phyloP scores from a whole-genome alignment of 768 basidiomycete genomes.

The Paxillus ammoniavirescens region DNA sequence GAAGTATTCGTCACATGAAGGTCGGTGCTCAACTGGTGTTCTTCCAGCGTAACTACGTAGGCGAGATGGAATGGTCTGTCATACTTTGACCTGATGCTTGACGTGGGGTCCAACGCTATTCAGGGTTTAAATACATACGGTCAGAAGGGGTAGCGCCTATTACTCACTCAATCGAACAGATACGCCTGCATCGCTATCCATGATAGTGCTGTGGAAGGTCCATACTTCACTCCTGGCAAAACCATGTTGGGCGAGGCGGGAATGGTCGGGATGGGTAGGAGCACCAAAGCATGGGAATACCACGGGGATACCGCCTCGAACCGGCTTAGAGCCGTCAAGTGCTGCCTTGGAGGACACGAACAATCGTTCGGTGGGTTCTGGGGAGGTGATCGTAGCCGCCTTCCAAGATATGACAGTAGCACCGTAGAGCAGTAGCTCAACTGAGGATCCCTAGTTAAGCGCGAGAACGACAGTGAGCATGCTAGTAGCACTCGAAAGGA shows the following conservation, averaged over 20 bases:
- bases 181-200: slow-evolving; percentile 69
- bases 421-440: slow-evolving; percentile 72
- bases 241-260: slow-evolving; percentile 79
- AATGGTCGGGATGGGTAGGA: slow-evolving; percentile 71
- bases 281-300: slow-evolving; percentile 91
- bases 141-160: neutral
- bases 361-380: slow-evolving; percentile 58
- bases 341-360: slow-evolving; percentile 81
- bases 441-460: slow-evolving; percentile 55
- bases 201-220: slow-evolving; percentile 60
- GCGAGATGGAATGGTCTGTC: slow-evolving; percentile 64
- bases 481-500: neutral
- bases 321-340: slow-evolving; percentile 79
- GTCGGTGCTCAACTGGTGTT: slow-evolving; percentile 72
- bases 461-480: neutral
- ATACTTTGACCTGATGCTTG: slow-evolving; percentile 58
- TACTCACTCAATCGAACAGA: slow-evolving; percentile 75
- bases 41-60: slow-evolving; percentile 80
- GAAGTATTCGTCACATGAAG: slow-evolving; percentile 79
- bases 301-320: slow-evolving; percentile 55
- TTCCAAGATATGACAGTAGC: slow-evolving; percentile 91
- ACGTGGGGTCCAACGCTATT: slow-evolving; percentile 62
- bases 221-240: slow-evolving; percentile 82
- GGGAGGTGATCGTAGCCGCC: slow-evolving; percentile 36
- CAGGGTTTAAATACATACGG: slow-evolving; percentile 1